Conservation (phyloP, 495 filamentous ascomycete genomes). For the Hyphodiscus hymeniophilus region DNA sequence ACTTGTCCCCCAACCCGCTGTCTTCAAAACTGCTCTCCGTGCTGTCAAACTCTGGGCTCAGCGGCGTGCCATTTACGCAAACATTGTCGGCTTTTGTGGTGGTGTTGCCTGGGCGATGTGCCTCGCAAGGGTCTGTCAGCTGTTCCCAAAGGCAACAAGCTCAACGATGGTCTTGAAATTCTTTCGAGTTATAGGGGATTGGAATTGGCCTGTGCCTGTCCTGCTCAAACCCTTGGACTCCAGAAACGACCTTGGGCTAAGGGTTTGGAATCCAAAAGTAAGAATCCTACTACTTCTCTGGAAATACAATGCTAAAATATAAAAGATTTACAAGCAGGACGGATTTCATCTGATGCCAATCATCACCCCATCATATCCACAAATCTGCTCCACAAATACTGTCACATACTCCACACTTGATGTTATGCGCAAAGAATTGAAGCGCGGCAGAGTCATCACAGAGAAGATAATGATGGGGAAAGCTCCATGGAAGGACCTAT, state of each 20-base stretch:
- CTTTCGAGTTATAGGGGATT: slow-evolving; percentile 82
- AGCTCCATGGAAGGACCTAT: slow-evolving; percentile 77
- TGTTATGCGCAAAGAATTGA: slow-evolving; percentile 74
- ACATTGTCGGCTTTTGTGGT: slow-evolving; percentile 91
- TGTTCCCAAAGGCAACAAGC: slow-evolving; percentile 89
- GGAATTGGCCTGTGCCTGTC: slow-evolving; percentile 91
- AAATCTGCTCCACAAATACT: slow-evolving; percentile 95
- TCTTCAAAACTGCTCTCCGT: slow-evolving; percentile 79
- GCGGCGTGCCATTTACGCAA: slow-evolving; percentile 85
- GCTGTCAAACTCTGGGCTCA: slow-evolving; percentile 96
- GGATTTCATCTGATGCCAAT: slow-evolving; percentile 89
- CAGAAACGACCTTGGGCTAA: too few species aligned
- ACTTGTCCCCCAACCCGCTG: slow-evolving; percentile 79
- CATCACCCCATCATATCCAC: slow-evolving; percentile 92
- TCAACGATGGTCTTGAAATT: slow-evolving; percentile 85
- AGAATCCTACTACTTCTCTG: slow-evolving; percentile 12
- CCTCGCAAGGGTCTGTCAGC: slow-evolving; percentile 88
- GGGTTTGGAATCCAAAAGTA: slow-evolving; percentile 95
- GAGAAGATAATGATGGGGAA: slow-evolving; percentile 70
- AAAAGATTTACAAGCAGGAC: slow-evolving; percentile 66
- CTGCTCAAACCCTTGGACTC: slow-evolving; percentile 80
- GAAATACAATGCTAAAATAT: slow-evolving; percentile 20
- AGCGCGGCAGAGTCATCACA: slow-evolving; percentile 68
- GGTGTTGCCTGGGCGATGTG: slow-evolving; percentile 98
- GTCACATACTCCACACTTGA: slow-evolving; percentile 76